phyloP scores from a whole-genome alignment of 345 rosid species.

The Gossypium longicalyx region DNA sequence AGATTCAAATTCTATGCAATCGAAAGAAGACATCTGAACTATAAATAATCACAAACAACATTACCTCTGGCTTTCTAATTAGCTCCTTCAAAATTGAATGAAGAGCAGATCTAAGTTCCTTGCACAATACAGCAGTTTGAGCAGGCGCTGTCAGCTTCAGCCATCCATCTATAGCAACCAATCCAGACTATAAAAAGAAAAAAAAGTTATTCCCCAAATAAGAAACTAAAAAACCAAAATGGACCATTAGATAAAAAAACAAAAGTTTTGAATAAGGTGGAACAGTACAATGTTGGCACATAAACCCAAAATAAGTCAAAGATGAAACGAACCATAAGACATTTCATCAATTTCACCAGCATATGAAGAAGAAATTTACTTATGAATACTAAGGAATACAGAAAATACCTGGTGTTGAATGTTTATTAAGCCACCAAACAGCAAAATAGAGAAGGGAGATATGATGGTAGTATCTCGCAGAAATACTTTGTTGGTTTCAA shows the following conservation, averaged over 20 bases:
- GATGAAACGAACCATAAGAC: neutral
- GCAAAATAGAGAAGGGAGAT: slow-evolving; percentile 78
- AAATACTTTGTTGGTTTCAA: slow-evolving; percentile 80
- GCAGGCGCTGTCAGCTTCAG: slow-evolving; percentile 81
- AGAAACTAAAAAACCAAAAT: neutral
- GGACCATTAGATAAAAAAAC: neutral
- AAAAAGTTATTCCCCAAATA: neutral
- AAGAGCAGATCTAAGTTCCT: slow-evolving; percentile 70
- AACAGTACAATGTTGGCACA: neutral
- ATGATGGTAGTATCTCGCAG: slow-evolving; percentile 77
- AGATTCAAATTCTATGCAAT: neutral
- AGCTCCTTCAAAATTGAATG: slow-evolving; percentile 63
- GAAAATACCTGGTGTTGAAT: slow-evolving; percentile 80
- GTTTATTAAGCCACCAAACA: slow-evolving; percentile 82
- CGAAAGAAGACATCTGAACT: neutral
- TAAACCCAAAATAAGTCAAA: neutral
- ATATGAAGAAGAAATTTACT: neutral
- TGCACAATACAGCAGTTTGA: slow-evolving; percentile 86
- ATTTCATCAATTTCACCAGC: slow-evolving; percentile 2
- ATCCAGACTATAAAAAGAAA: slow-evolving; percentile 46
- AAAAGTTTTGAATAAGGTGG: neutral
- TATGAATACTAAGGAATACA: neutral
- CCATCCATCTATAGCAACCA: slow-evolving; percentile 79
- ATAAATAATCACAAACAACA: neutral
- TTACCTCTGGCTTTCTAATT: slow-evolving; percentile 75